phyloP scores from a whole-genome alignment of 352 stramenopile species.

The Peronospora destructor region DNA sequence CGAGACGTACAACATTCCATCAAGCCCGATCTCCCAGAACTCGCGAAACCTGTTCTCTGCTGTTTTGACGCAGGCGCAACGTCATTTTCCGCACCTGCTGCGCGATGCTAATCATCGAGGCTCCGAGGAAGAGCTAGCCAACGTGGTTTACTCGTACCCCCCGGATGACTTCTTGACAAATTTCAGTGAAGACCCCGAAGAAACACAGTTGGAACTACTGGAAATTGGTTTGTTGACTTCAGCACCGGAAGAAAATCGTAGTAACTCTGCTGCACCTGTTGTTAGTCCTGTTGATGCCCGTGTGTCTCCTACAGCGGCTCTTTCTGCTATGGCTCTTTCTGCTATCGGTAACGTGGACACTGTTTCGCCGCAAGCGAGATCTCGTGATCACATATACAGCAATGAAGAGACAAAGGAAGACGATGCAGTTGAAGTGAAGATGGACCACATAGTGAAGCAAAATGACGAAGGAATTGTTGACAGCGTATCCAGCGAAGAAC shows the following conservation, averaged over 20 bases:
- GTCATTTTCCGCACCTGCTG: slow-evolving; percentile 49
- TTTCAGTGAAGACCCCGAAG: slow-evolving; percentile 32
- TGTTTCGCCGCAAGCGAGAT: slow-evolving; percentile 15
- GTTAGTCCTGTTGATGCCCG: slow-evolving; percentile 4
- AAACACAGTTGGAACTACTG: slow-evolving; percentile 27
- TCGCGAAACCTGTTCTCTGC: slow-evolving; percentile 57
- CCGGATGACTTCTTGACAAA: slow-evolving; percentile 49
- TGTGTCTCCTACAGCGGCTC: slow-evolving; percentile 1
- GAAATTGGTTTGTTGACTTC: slow-evolving; percentile 21
- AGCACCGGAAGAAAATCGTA: slow-evolving; percentile 1
- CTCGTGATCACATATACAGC: slow-evolving; percentile 15
- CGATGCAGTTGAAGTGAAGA: slow-evolving; percentile 9
- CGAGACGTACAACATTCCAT: slow-evolving; percentile 79
- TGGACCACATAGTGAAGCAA: slow-evolving; percentile 6
- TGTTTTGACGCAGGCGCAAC: slow-evolving; percentile 52
- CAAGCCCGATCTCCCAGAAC: slow-evolving; percentile 77
- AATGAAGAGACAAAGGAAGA: slow-evolving; percentile 19
- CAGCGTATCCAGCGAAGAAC: slow-evolving; percentile 12
- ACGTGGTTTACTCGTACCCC: slow-evolving; percentile 35
- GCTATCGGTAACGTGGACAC: not conserved
- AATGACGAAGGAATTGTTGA: slow-evolving; percentile 3
- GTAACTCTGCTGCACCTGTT: slow-evolving; percentile 2
- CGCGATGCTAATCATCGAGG: slow-evolving; percentile 21
- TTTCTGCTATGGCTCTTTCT: slow-evolving; percentile 1
- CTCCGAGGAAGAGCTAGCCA: slow-evolving; percentile 15